Percentiles rank a stretch among this genome's conserved stretches.
Evolutionary conservation across 306 rosid species (phyloP).

Genomic region (Castanopsis chinensis): DNA sequence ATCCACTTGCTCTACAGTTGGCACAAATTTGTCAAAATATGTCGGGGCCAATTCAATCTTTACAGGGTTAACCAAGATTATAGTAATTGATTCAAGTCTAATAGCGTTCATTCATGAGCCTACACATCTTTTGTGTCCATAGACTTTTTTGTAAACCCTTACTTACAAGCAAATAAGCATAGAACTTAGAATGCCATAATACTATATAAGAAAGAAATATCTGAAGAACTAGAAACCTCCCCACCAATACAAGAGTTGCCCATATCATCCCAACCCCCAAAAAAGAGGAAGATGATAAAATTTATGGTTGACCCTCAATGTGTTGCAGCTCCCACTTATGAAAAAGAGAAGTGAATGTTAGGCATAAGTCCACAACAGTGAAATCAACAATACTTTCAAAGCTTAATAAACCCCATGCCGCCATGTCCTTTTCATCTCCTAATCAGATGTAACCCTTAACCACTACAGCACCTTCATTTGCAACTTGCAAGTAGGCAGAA

Average conservation of each 20-base stretch:
- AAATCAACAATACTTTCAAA: background rate
- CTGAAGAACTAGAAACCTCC: background rate
- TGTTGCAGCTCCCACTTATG: conserved; percentile 1
- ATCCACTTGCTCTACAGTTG: too few species aligned
- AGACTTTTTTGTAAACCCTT: background rate
- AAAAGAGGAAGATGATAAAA: background rate
- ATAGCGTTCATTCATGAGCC: background rate
- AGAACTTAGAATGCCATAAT: background rate
- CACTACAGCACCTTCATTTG: background rate
- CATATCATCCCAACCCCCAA: background rate
- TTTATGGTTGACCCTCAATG: background rate
- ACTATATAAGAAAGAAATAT: background rate
- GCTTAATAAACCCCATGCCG: background rate
- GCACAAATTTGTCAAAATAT: too few species aligned
- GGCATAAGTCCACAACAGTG: conserved; percentile 17
- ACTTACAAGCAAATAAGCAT: background rate
- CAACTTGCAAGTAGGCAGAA: conserved; percentile 1
- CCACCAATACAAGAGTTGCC: background rate
- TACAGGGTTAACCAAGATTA: too few species aligned
- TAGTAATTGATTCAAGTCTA: background rate
- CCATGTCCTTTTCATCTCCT: background rate
- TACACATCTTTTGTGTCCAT: too few species aligned
- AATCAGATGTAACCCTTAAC: background rate
- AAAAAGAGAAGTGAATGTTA: conserved; percentile 2
- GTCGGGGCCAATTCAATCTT: too few species aligned